Base-by-base conservation (phyloP, 805 yeast species). In the Starmerella gropengiesseri region DNA sequence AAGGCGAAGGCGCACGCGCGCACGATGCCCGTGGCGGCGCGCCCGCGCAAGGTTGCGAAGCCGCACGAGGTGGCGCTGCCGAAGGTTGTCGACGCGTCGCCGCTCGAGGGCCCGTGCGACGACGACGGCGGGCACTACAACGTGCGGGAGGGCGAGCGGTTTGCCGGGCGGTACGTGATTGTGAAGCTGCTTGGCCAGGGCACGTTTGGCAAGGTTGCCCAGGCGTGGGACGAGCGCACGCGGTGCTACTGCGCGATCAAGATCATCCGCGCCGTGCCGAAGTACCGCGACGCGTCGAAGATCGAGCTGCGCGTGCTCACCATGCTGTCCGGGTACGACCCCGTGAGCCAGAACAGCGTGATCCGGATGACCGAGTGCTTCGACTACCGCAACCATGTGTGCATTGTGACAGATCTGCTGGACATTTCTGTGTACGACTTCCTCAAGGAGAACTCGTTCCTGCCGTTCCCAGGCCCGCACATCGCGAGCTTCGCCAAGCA, bases 391-490 rank as follows among this genome's bases (percentile, higher is more conserved):
- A 85, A 87, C 57, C 99, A 91, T 62, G 85, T 91, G 33, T 87
- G 96, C 65, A 76, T 91, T 43, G 93, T 91, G 2, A 87, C 96
- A 1, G 94, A 87, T 55, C 66, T 89, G 37, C 68, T 84, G 47
- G 86, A 86, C 51, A 79, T 80, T 41, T 81, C 94, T 4, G 71
- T 91, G 4, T 91, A 81, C 61, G 98, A 91, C 62, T 91, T 89
- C 53, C 68, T 86, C 73, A 87, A 86, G 51, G 70, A 74, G 36
- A 91, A 89, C 61, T 74, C 74, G 44, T 84, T 82, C 57, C 71
- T 78, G 31, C 83, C 95, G n/a, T 91, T 87, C 60, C 96, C 97
- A 0, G 94, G 95, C 0, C 73, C 82, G 5, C 99, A 91, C 53
- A 79, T 89, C 29, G 95, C 84, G 63, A 81, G 85, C 2, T 77